Evolutionary conservation across 2,329 filamentous ascomycete genomes (phyloP).

Genomic region (Ophiocordyceps unilateralis): DNA sequence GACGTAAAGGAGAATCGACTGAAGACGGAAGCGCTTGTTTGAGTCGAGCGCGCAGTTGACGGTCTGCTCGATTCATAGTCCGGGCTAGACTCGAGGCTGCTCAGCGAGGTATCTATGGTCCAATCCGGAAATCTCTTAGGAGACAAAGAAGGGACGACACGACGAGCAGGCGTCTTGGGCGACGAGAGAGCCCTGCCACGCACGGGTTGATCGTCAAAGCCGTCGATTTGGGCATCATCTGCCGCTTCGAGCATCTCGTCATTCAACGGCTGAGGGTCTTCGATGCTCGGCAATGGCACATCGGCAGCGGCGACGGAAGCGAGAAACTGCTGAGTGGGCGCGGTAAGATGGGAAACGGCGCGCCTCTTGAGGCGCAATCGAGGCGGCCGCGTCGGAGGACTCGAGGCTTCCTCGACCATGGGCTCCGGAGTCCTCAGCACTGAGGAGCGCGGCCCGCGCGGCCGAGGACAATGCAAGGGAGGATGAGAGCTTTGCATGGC

Average conservation of each 20-base stretch:
- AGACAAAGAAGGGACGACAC: constrained; percentile 23
- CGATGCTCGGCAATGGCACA: constrained; percentile 46
- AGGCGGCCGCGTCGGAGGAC: constrained; percentile 35
- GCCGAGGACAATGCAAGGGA: constrained; percentile 26
- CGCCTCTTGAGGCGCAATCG: constrained; percentile 39
- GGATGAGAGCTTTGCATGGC: constrained; percentile 20
- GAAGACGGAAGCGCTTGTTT: constrained; percentile 38
- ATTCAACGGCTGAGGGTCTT: constrained; percentile 30
- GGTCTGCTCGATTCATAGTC: constrained; percentile 43
- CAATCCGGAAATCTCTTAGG: constrained; percentile 37
- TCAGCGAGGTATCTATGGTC: constrained; percentile 38
- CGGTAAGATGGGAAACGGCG: constrained; percentile 31
- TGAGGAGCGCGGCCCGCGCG: constrained; percentile 23
- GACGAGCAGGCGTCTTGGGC: constrained; percentile 41
- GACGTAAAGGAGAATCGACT: constrained; percentile 38
- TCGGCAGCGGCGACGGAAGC: constrained; percentile 49
- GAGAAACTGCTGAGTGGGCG: constrained; percentile 49
- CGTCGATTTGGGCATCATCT: constrained; percentile 16
- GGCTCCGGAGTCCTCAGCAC: constrained; percentile 37
- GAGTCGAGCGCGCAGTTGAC: constrained; percentile 40
- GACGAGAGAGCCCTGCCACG: constrained; percentile 29
- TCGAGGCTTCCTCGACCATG: constrained; percentile 16
- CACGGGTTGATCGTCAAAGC: constrained; percentile 14
- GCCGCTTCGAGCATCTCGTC: constrained; percentile 26
- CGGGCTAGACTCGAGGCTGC: constrained; percentile 39